phyloP scores from a whole-genome alignment of 2,329 filamentous ascomycete species.

The Colletotrichum gigasporum region DNA sequence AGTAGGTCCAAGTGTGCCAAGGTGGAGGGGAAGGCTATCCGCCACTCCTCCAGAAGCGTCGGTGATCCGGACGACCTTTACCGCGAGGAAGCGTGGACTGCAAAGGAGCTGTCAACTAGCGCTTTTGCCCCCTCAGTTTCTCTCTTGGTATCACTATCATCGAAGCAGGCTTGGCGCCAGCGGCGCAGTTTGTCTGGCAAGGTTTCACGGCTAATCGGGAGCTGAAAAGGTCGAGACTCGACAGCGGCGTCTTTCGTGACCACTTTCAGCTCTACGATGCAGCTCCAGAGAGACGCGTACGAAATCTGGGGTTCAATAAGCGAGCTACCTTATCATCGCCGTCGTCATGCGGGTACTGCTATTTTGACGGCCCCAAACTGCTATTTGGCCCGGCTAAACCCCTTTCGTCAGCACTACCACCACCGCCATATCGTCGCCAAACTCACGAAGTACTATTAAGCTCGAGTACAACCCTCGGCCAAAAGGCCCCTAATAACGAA shows the following conservation, averaged over 20 bases:
- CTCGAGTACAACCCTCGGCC: no score
- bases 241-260: background rate
- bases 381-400: no score
- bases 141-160: background rate
- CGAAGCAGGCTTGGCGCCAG: constrained; percentile 1
- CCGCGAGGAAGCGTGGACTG: constrained; percentile 3
- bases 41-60: constrained; percentile 22
- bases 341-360: no score
- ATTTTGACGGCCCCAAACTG: no score
- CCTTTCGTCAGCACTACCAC: no score
- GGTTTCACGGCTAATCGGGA: background rate
- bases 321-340: no score
- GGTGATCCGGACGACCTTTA: constrained; percentile 6
- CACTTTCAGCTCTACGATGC: background rate
- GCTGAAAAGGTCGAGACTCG: constrained; percentile 1
- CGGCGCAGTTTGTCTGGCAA: background rate
- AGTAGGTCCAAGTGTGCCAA: background rate
- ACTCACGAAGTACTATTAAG: no score
- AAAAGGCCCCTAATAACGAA: no score
- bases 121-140: background rate
- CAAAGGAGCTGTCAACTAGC: constrained; percentile 5
- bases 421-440: no score
- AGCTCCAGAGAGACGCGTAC: background rate
- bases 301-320: background rate
- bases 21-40: background rate